Base-by-base conservation (phyloP, 2,329 filamentous ascomycete species). In the Phoma sp. region DNA sequence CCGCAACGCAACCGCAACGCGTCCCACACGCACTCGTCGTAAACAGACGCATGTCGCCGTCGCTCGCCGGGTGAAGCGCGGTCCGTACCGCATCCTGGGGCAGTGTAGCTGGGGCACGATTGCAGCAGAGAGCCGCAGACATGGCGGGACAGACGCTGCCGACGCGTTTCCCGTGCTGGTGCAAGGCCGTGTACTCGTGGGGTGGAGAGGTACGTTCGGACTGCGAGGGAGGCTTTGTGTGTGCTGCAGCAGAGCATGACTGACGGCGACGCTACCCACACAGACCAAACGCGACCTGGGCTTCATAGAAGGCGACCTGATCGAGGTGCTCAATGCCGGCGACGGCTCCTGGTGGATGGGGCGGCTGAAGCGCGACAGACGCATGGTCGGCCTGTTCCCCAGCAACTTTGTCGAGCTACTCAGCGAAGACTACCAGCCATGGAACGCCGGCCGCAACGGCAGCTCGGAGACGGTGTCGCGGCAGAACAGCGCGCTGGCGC, bases 311-410 rank as follows among this genome's bases (percentile, higher is more conserved):
- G 95, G 95, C 61, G 95, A 99, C 77, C 78, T 99, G 64, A 99
- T 99, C 74, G 95, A 99, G 84, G 97, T 94, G 72, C 83, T 99
- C 48, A 99, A 99, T 75, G 95, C 95, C 19, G 95, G 95, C 61
- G 95, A 99, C 78, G 95, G 95, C 47, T 93, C 91, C 41, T 99
- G 95, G 95, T 99, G 95, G 95, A 96, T 93, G 78, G 95, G 95
- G 43, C 87, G 94, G 61, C 79, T 99, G 72, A 91, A 88, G 72
- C 87, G 95, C 66, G 95, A 99, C 77, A 89, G 90, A 75, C 87
- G 93, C 70, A 92, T 94, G 69, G 88, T 97, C 68, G 95, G 95
- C 49, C 82, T 95, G 19, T 99, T 99, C 71, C 95, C 95, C 0
- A 97, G 93, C 69, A 99, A 99, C 78, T 99, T 99, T 72, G 95